A percentile compares a stretch with the other conserved stretches of the same genome.
These are phyloP conservation scores for Biscogniauxia sp. DNA, from an alignment of 2,329 filamentous ascomycete genomes.

Conservation along the genomic window DNA sequence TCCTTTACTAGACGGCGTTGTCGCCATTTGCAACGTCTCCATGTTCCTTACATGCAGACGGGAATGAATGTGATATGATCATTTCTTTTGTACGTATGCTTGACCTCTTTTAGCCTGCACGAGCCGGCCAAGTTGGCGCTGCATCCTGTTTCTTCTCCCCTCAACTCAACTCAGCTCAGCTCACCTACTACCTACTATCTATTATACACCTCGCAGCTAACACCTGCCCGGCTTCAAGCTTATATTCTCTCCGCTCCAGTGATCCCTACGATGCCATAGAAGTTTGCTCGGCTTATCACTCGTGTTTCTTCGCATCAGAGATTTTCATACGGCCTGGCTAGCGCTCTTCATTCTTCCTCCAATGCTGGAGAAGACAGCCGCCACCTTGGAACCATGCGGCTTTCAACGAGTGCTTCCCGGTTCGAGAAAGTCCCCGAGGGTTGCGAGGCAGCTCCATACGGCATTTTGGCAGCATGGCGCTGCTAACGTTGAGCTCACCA, in stretches of 20 bases:
- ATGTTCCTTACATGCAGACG: neutral
- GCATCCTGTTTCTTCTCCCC: neutral
- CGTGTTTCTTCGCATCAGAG: slow-evolving; percentile 2
- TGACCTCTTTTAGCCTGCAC: neutral
- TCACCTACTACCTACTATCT: neutral
- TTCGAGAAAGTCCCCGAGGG: slow-evolving; percentile 36
- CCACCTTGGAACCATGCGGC: slow-evolving; percentile 54
- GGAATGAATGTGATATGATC: neutral
- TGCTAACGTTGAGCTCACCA: slow-evolving; percentile 46
- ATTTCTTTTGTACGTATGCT: neutral
- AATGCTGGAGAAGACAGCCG: slow-evolving; percentile 59
- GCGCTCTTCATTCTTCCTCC: slow-evolving; percentile 23
- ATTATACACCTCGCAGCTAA: neutral
- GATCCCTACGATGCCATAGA: neutral
- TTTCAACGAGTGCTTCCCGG: slow-evolving; percentile 51
- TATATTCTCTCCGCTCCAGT: neutral
- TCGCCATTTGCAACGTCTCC: neutral
- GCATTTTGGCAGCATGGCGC: slow-evolving; percentile 56
- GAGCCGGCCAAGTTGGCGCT: neutral
- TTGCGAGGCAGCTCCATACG: slow-evolving; percentile 44
- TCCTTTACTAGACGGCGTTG: neutral
- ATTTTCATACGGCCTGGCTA: slow-evolving; percentile 5
- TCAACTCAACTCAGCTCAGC: neutral
- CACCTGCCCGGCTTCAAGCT: neutral
- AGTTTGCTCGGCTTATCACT: neutral